Conservation (phyloP, 352 stramenopile species). For the Globisporangium mamillatum region DNA sequence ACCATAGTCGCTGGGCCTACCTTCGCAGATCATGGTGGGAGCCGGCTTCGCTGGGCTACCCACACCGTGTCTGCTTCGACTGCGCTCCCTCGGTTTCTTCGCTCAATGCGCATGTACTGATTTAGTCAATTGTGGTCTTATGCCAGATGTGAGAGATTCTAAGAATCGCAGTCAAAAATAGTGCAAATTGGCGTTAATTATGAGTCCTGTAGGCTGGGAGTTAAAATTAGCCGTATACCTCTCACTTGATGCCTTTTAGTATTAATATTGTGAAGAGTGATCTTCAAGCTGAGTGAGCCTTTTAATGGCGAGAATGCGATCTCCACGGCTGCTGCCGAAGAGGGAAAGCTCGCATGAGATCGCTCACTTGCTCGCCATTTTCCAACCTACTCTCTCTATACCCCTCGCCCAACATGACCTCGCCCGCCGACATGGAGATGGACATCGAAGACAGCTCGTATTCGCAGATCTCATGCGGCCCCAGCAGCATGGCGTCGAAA, state of each 20-base stretch:
- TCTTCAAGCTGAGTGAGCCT: background rate
- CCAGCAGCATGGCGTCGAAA: conserved; percentile 46
- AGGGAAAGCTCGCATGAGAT: background rate
- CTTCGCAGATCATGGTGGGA: too few relatives aligned
- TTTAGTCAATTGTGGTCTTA: too few relatives aligned
- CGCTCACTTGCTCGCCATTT: background rate
- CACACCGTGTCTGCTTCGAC: too few relatives aligned
- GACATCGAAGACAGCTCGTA: conserved; percentile 22
- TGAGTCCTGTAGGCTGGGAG: background rate
- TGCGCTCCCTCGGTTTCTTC: too few relatives aligned
- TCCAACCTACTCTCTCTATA: background rate
- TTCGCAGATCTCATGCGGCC: conserved; percentile 53
- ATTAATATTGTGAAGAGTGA: background rate
- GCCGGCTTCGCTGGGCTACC: too few relatives aligned
- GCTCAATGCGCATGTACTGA: too few relatives aligned
- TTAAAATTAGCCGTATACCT: background rate
- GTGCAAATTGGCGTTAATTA: background rate
- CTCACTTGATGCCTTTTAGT: background rate
- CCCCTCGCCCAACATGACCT: too few relatives aligned
- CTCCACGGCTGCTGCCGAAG: background rate
- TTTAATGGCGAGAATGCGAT: background rate
- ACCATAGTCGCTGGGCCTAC: too few relatives aligned
- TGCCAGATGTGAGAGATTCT: too few relatives aligned
- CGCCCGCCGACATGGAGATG: background rate
- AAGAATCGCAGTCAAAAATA: background rate